Evolutionary conservation across 352 stramenopile genomes (phyloP), one percentile per base, ranked within the genome.

Genomic region (Globisporangium recalcitrans): DNA sequence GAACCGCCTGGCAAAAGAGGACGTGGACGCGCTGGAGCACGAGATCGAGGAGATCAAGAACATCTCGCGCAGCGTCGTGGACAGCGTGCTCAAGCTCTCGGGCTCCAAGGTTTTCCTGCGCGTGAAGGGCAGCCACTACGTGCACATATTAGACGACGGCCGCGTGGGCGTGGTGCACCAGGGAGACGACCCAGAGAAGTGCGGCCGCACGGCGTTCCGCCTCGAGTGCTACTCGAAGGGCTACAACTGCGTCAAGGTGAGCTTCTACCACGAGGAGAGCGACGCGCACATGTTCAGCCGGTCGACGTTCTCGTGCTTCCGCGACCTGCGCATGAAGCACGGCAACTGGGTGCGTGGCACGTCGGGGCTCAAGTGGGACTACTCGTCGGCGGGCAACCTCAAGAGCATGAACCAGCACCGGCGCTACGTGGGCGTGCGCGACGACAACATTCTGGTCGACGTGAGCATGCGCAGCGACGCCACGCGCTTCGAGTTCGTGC

Each of bases 401-500:
- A 85, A 90, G 64, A 95, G 85, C 69, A 93, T 95, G 85, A 95
- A 93, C 72, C 86, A 95, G 70, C 86, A 95, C 58, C 82, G 86
- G 46, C 78, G 86, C 42, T 95, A 93, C 63, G 80, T 95, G 22
- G 86, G 84, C 29, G 73, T 82, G 44, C 81, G 85, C 2, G 24
- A 90, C 31, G 84, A 95, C 58, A 70, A 74, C 27, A 64, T 93
- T 32, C 63, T 95, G 24, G 60, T 93, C 26, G 86, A 95, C 52
- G 84, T 95, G 68, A 93, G 84, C 63, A 93, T 93, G 80, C 81
- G 86, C 19, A 85, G 85, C n/a, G 82, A 91, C 49, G 86, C 86
- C 7, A 70, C 68, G 26, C 82, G 86, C 36, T 71, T 95, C 24
- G 86, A 95, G 66, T 88, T 95, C 60, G 72, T 95, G 19, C 75